Evolutionary conservation across 371 early-diverging fungal genomes (phyloP), one percentile per base, ranked within the genome.

Genomic region (Parasitella parasitica): DNA sequence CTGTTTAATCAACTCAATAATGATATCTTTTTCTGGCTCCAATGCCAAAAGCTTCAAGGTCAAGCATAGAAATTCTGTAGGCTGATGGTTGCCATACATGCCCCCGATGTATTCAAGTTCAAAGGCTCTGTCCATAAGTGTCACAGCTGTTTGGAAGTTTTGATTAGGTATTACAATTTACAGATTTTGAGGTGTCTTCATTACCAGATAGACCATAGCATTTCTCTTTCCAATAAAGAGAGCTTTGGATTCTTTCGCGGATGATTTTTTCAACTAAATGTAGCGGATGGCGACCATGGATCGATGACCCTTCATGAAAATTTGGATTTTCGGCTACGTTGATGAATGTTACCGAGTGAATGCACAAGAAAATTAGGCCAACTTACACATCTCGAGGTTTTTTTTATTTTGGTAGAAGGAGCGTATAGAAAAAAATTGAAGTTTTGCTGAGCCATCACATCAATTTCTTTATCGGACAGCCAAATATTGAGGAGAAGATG

Each of bases 171-270:
- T 48, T 28, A 16, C 15, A 16, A 22, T 22, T 22, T 12, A 50
- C 4, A 24, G 48, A n/a, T n/a, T 3, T 6, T 24, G 48, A 11
- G 2, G 5, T 24, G 16, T n/a, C 20, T 7, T 27, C 1, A 26
- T 52, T 79, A 93, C 94, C 90, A 59, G 92, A 94, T 52, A 97
- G 77, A 1, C 92, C 97, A 77, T 95, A 97, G 76, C 96, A 96
- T 36, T 89, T 84, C 63, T 97, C 94, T 68, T 97, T 97, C 97
- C 96, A 98, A 75, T 94, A 98, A 12, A 91, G 68, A 28, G 91
- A 90, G 56, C 95, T 95, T 72, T 91, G 93, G 62, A 97, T 95
- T 55, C 97, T 86, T 41, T 88, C 82, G 28, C 97, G 86, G 59
- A 93, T 88, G 67, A 96, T 95, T 73, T 95, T 96, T 78, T 97